Evolutionary conservation across 2,329 filamentous ascomycete genomes (phyloP), one percentile per base, ranked within the genome.

Genomic region (Fusarium palustre): DNA sequence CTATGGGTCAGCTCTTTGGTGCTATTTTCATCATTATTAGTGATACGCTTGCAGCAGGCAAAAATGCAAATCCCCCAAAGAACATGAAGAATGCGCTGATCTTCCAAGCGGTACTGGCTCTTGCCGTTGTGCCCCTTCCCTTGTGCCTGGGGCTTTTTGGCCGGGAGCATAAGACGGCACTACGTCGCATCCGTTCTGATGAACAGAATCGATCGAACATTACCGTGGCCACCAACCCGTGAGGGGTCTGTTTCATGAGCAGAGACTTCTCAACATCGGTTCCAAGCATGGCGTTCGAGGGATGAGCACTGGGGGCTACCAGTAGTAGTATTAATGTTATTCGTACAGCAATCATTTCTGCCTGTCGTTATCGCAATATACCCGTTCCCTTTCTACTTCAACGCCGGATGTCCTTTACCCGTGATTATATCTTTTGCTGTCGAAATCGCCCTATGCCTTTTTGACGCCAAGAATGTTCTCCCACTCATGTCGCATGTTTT

Each of bases 21-120:
- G 94, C 89, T 3, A 80, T 94, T 30, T 97, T 97, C 76, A 92
- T 97, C 74, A 81, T 99, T 31, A 81, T 95, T 59, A 92, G 92
- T 81, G 91, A 94, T 77, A 92, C 91, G 20, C 83, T 98, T 66
- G 87, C 88, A 69, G 87, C 81, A 1, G 83, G 82, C 0, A 74
- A 77, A 12, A 77, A 81, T 18, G 88, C 82, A 1, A 73, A 80
- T 36, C 92, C 91, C 16, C 90, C 91, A 0, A 78, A 80, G 20
- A 91, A 94, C 75, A 94, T 97, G 92, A 87, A 86, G 72, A 84
- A 85, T 24, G 88, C 91, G 1, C 82, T 97, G 64, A 85, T 97
- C 24, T 97, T 97, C 76, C 87, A 94, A 71, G 92, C 92, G 3
- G 89, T 93, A 4, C 61, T 97, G 12, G 88, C 89, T 1, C 77